These are phyloP conservation scores for Blastobotrys serpentis DNA, from an alignment of 1,139 yeast genomes.

Conservation along the genomic window DNA sequence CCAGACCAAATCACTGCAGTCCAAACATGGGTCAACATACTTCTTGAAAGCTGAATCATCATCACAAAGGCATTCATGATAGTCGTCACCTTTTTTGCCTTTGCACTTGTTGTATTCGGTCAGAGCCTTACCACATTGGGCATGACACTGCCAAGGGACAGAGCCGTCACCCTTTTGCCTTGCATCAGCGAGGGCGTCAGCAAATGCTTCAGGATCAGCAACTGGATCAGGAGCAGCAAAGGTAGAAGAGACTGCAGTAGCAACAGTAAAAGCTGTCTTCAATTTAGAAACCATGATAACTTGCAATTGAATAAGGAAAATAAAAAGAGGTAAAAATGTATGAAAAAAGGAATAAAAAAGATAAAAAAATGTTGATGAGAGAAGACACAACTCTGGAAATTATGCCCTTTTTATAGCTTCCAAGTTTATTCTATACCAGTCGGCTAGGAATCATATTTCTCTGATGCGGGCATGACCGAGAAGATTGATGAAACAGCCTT, in stretches of 20 bases:
- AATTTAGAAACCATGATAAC: constrained; percentile 3
- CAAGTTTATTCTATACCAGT: too few relatives aligned
- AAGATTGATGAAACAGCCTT: too few relatives aligned
- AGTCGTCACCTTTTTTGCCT: constrained; percentile 2
- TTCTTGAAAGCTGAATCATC: constrained; percentile 11
- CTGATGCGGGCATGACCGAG: too few relatives aligned
- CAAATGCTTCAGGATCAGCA: constrained; percentile 26
- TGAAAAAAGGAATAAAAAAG: neutral
- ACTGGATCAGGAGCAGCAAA: constrained; percentile 17
- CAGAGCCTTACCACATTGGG: constrained; percentile 17
- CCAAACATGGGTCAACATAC: constrained; percentile 11
- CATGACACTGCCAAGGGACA: constrained; percentile 17
- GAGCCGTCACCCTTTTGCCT: constrained; percentile 1
- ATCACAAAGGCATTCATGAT: constrained; percentile 4
- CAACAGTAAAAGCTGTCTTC: constrained; percentile 10
- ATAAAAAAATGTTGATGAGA: neutral
- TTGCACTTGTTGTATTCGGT: constrained; percentile 12
- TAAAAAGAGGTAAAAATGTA: neutral
- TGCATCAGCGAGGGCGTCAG: constrained; percentile 7
- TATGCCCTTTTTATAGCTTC: too few relatives aligned
- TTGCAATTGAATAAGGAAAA: neutral
- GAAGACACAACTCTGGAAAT: too few relatives aligned
- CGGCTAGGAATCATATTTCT: too few relatives aligned
- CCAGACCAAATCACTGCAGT: constrained; percentile 9
- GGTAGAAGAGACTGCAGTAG: constrained; percentile 24